Conservation (phyloP, 495 filamentous ascomycete genomes). For the Glarea lozoyensis region DNA sequence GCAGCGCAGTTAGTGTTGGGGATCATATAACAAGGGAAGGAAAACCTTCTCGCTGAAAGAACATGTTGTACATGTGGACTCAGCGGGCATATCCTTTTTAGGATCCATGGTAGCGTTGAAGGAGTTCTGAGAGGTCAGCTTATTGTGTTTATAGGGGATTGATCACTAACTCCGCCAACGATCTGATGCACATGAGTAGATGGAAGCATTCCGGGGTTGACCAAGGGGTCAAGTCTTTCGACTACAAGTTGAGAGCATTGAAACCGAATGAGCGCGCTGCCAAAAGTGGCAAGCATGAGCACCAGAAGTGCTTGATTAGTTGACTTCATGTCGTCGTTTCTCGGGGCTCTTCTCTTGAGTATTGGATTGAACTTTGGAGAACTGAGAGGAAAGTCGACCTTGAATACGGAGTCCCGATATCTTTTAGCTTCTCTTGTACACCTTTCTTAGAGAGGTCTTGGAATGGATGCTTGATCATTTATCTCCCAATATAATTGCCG, state of each 20-base stretch:
- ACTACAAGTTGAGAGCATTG: slow-evolving; percentile 26
- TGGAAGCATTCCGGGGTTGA: slow-evolving; percentile 25
- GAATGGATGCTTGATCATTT: too few species aligned
- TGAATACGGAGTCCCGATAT: too few species aligned
- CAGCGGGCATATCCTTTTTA: slow-evolving; percentile 31
- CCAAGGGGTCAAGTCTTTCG: slow-evolving; percentile 26
- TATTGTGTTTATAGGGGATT: slow-evolving; percentile 13
- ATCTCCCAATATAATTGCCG: too few species aligned
- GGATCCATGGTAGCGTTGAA: slow-evolving; percentile 53
- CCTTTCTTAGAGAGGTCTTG: too few species aligned
- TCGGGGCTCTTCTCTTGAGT: not conserved
- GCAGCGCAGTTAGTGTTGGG: too few species aligned
- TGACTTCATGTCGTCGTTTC: slow-evolving; percentile 23
- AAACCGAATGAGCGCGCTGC: slow-evolving; percentile 28
- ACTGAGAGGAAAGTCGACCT: not conserved
- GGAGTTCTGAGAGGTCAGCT: slow-evolving; percentile 42
- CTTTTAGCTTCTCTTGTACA: too few species aligned
- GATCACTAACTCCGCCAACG: slow-evolving; percentile 22
- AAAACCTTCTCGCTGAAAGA: slow-evolving; percentile 40
- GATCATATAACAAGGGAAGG: too few species aligned
- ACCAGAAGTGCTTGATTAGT: slow-evolving; percentile 12
- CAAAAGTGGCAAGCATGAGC: slow-evolving; percentile 23
- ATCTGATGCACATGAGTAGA: slow-evolving; percentile 28
- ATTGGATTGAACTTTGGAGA: slow-evolving; percentile 1
- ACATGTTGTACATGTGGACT: slow-evolving; percentile 53